Evolutionary conservation across 768 basidiomycete genomes (phyloP).

Genomic region (Leccinum boreale): DNA sequence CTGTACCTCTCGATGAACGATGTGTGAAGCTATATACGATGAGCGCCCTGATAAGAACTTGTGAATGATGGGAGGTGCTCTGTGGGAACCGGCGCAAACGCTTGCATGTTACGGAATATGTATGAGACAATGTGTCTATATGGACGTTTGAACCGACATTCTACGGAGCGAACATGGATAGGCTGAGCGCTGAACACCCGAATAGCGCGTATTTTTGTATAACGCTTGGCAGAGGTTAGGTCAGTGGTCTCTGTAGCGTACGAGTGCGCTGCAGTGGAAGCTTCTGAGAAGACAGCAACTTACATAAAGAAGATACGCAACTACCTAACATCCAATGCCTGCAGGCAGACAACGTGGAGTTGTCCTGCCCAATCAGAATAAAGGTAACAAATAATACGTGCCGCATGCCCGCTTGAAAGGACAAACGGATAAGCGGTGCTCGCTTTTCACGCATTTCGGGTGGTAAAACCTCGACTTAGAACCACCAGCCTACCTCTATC

Average conservation of each 20-base stretch:
- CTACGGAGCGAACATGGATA: too few relatives aligned
- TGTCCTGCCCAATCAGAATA: slow-evolving; percentile 48
- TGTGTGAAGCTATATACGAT: slow-evolving; percentile 37
- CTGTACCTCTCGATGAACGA: slow-evolving; percentile 24
- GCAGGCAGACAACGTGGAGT: slow-evolving; percentile 76
- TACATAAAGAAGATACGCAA: slow-evolving; percentile 47
- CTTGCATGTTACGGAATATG: slow-evolving; percentile 11
- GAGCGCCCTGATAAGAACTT: slow-evolving; percentile 41
- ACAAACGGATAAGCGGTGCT: slow-evolving; percentile 54
- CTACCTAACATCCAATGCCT: slow-evolving; percentile 49
- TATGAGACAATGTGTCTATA: background rate
- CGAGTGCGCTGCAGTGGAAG: background rate
- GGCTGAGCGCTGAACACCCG: background rate
- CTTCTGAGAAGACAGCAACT: slow-evolving; percentile 18
- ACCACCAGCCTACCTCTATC: slow-evolving; percentile 22
- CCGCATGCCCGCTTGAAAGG: slow-evolving; percentile 31
- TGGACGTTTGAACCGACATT: background rate
- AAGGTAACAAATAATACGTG: slow-evolving; percentile 41
- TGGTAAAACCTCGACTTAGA: slow-evolving; percentile 38
- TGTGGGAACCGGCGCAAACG: slow-evolving; percentile 27
- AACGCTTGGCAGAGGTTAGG: background rate
- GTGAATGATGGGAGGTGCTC: slow-evolving; percentile 47
- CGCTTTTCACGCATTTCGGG: slow-evolving; percentile 48
- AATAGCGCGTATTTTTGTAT: background rate
- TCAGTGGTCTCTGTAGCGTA: background rate